phyloP scores from a whole-genome alignment of 2,329 filamentous ascomycete species.

The Aspergillus quadrilineatus region DNA sequence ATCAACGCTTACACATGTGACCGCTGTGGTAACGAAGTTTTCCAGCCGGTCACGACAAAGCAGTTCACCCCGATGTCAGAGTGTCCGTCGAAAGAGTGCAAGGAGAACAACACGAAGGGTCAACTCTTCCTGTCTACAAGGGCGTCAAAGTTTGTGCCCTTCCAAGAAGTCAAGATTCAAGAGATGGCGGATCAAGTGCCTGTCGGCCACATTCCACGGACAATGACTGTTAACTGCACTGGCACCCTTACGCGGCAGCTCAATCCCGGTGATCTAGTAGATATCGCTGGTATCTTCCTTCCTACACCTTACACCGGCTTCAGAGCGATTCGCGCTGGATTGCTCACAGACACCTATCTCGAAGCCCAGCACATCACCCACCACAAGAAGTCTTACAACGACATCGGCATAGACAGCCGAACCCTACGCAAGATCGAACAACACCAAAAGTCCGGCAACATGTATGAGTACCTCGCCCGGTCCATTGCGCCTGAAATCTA shows the following conservation, averaged over 20 bases:
- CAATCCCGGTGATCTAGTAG: slow-evolving; percentile 91
- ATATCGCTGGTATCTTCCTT: slow-evolving; percentile 91
- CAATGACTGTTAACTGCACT: slow-evolving; percentile 84
- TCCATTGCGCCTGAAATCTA: slow-evolving; percentile 98
- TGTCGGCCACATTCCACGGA: slow-evolving; percentile 93
- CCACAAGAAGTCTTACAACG: slow-evolving; percentile 97
- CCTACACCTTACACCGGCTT: slow-evolving; percentile 99
- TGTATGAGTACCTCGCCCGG: slow-evolving; percentile 92
- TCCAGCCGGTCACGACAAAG: slow-evolving; percentile 89
- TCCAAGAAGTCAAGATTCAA: slow-evolving; percentile 98
- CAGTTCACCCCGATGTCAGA: slow-evolving; percentile 83
- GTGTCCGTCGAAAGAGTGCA: slow-evolving; percentile 88
- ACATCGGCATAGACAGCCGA: slow-evolving; percentile 78
- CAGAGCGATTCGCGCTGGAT: slow-evolving; percentile 89
- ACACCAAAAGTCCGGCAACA: slow-evolving; percentile 79
- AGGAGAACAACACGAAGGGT: slow-evolving; percentile 85
- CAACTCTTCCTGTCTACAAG: slow-evolving; percentile 93
- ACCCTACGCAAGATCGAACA: slow-evolving; percentile 82
- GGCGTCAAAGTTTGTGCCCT: slow-evolving; percentile 93
- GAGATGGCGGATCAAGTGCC: slow-evolving; percentile 99
- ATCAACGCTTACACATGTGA: slow-evolving; percentile 99
- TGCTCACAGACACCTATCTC: slow-evolving; percentile 95
- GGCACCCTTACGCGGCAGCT: slow-evolving; percentile 81
- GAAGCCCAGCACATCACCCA: slow-evolving; percentile 92
- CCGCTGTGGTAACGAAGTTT: slow-evolving; percentile 93